Base-by-base conservation (phyloP, 192 early-diverging fungal species). In the Backusella liffmaniae region DNA sequence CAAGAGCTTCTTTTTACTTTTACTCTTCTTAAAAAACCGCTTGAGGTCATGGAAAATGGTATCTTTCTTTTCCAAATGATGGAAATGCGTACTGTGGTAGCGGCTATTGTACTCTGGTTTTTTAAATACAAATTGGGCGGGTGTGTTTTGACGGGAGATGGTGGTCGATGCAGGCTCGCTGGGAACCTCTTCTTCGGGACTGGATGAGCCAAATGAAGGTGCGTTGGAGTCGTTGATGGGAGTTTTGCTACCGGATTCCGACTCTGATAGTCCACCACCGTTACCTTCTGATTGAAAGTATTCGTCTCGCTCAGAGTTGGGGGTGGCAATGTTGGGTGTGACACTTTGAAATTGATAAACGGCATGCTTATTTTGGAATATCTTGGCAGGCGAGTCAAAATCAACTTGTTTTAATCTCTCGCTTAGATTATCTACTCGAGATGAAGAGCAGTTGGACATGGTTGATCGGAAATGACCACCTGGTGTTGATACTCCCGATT, bases 41-140 rank as follows among this genome's bases (percentile, higher is more conserved):
- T 89, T 89, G 16, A 89, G 76, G 13, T 89, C 86, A 56, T 84
- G 81, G 16, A 87, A 85, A 21, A 87, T 42, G 32, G 76, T 67
- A 13, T 83, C 79, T 26, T 80, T 79, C 67, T 75, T 76, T 36
- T 83, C 82, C 10, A 76, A 29, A 59, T 83, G 82, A 65, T 83
- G 82, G 65, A 79, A 83, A 53, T 83, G 82, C 0, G 82, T 83
- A 42, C 75, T 49, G 36, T 83, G 78, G 59, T 75, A 83, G 44
- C 77, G 76, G 12, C 75, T 79, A 56, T 83, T 62, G 53, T 83
- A 83, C 66, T 80, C 78, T 21, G 82, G 82, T 53, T 74, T 74
- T 37, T 83, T 83, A 59, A 83, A 83, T 13, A 83, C 70, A 65
- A 83, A 83, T 72, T 83, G 82, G 2, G 56, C 56, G 7, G 82